A percentile compares a stretch with the other conserved stretches of the same genome.
Evolutionary conservation across 2,329 filamentous ascomycete species (phyloP).

Genomic region (Diaporthe sp.): DNA sequence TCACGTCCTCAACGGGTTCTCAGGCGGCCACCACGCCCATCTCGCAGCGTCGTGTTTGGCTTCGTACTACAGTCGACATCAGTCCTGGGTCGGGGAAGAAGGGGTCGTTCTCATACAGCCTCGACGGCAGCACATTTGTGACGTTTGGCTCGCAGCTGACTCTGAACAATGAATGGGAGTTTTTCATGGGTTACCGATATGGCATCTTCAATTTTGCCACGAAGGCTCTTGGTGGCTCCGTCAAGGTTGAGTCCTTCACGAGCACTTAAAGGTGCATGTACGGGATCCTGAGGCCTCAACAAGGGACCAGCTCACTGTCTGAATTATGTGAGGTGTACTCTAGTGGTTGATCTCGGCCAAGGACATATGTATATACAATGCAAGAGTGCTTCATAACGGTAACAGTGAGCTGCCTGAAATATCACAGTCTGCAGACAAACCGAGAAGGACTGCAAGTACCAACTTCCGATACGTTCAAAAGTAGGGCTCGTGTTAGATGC

Average conservation of each 20-base stretch:
- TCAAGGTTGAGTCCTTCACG: background rate
- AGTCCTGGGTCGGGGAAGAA: background rate
- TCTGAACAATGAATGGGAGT: background rate
- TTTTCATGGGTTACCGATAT: slow-evolving; percentile 1
- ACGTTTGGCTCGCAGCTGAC: background rate
- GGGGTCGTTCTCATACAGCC: background rate
- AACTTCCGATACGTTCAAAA: fast-evolving
- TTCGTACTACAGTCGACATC: slow-evolving; percentile 39
- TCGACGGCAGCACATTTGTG: background rate
- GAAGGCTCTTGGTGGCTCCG: background rate
- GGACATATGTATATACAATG: background rate
- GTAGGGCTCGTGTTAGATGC: no score
- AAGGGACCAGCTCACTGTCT: background rate
- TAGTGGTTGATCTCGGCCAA: background rate
- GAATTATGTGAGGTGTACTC: background rate
- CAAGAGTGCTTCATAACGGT: fast-evolving
- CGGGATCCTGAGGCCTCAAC: no score
- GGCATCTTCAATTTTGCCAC: background rate
- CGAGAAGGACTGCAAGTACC: background rate
- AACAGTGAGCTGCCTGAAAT: background rate
- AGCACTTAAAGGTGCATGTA: background rate
- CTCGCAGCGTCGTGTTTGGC: slow-evolving; percentile 44
- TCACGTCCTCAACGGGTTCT: slow-evolving; percentile 44
- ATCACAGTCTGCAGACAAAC: background rate
- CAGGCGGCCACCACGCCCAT: slow-evolving; percentile 39